Conservation (phyloP, 2,329 filamentous ascomycete species). For the Fusarium mangiferae region DNA sequence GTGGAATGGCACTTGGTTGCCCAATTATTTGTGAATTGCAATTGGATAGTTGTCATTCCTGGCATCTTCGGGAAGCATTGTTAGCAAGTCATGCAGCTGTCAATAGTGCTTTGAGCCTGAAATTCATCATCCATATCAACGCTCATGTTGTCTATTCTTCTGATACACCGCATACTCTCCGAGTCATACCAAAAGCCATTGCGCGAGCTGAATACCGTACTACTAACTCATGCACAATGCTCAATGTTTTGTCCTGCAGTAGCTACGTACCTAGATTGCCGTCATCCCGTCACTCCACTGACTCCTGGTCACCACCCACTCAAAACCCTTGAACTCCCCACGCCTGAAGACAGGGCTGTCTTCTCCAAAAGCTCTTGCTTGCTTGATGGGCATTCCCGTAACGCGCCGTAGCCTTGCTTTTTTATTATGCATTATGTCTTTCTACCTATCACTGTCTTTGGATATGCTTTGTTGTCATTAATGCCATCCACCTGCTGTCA, state of each 20-base stretch:
- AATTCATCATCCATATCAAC: not conserved
- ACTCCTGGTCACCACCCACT: conserved; percentile 31
- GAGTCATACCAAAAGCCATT: not conserved
- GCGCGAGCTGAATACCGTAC: not conserved
- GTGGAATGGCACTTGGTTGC: conserved; percentile 27
- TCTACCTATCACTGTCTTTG: conserved; percentile 1
- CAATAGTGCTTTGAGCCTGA: not conserved
- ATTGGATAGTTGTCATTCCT: conserved; percentile 9
- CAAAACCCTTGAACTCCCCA: conserved; percentile 29
- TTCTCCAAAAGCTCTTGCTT: conserved; percentile 1
- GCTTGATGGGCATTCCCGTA: conserved; percentile 17
- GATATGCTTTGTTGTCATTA: not conserved
- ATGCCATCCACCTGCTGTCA: not conserved
- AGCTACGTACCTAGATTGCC: not conserved
- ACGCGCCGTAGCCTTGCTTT: conserved; percentile 28
- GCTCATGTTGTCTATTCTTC: not conserved
- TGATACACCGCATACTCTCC: not conserved
- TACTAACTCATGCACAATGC: not conserved
- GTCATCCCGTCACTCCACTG: conserved; percentile 37
- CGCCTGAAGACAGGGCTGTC: conserved; percentile 23
- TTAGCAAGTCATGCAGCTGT: conserved; percentile 1
- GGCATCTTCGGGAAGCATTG: not conserved
- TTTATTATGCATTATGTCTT: not conserved
- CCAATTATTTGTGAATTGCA: conserved; percentile 8
- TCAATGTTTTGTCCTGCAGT: not conserved